These are phyloP conservation scores for Posidonia australis DNA, from an alignment of 106 monocot species.

Conservation along the genomic window DNA sequence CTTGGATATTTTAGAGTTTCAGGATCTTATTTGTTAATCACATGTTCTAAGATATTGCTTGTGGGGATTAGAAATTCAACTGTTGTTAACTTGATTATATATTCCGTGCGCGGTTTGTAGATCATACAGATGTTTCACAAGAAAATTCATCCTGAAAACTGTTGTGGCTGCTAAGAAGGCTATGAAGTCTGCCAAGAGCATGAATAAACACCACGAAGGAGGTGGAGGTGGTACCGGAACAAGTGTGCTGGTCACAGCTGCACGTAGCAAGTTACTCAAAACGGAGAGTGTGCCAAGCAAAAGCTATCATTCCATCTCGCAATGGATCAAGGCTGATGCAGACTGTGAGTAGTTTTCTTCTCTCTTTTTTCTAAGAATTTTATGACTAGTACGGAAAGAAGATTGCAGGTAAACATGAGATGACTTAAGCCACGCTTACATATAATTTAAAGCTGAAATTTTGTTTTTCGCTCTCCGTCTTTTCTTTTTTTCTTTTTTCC, in stretches of 20 bases:
- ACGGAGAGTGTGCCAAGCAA: no score
- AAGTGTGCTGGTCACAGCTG: not conserved
- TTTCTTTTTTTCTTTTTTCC: no score
- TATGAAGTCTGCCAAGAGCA: not conserved
- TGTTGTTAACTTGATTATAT: not conserved
- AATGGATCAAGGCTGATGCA: constrained; percentile 82
- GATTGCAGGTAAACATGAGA: no score
- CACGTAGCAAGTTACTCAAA: not conserved
- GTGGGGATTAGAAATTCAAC: no score
- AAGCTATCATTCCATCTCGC: not conserved
- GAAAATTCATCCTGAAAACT: constrained; percentile 65
- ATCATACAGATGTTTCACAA: constrained; percentile 71
- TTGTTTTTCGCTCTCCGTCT: no score
- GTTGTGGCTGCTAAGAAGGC: constrained; percentile 14
- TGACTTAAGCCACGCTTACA: no score
- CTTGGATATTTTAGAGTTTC: no score
- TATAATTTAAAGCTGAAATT: no score
- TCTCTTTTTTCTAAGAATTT: not conserved
- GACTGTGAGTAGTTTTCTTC: constrained; percentile 48
- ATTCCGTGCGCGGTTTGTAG: constrained; percentile 20
- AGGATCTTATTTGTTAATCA: no score
- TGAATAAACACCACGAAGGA: not conserved
- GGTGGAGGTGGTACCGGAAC: not conserved
- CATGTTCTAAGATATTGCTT: no score
- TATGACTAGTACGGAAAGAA: not conserved